phyloP scores from a whole-genome alignment of 768 basidiomycete genomes.

The Paxillus rubicundulus region DNA sequence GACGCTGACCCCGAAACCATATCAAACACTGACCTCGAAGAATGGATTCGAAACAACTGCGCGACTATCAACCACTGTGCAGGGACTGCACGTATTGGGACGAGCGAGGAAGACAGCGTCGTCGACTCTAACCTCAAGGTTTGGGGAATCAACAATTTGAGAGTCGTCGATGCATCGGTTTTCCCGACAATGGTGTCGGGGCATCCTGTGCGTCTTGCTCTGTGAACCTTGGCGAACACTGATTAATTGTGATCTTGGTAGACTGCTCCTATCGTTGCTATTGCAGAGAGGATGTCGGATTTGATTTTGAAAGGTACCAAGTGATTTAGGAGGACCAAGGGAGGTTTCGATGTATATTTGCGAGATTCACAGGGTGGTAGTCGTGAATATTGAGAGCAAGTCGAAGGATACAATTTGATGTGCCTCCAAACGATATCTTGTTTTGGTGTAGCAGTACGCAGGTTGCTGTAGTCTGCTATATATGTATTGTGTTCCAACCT shows the following conservation, averaged over 20 bases:
- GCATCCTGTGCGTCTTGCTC: constrained; percentile 33
- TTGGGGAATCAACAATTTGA: constrained; percentile 35
- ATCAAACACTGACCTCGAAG: constrained; percentile 13
- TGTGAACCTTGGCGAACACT: not conserved
- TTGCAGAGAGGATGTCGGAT: constrained; percentile 3
- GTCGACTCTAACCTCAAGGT: constrained; percentile 39
- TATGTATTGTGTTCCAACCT: too few relatives aligned
- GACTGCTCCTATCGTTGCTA: constrained; percentile 3
- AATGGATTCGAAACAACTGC: constrained; percentile 11
- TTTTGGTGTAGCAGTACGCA: too few relatives aligned
- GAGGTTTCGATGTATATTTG: not conserved
- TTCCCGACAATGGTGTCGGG: constrained; percentile 38
- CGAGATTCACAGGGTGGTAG: too few relatives aligned
- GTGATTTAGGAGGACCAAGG: not conserved
- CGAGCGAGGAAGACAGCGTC: constrained; percentile 29
- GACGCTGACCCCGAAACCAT: constrained; percentile 18
- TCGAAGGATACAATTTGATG: too few relatives aligned
- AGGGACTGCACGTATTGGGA: constrained; percentile 7
- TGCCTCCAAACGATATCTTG: too few relatives aligned
- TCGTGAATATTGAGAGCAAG: too few relatives aligned
- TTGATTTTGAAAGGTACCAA: not conserved
- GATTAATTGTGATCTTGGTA: not conserved
- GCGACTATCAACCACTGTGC: constrained; percentile 2
- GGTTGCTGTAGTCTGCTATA: too few relatives aligned
- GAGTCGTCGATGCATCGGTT: constrained; percentile 41